Base-by-base conservation (phyloP, 306 rosid genomes). In the Inga oerstediana region DNA sequence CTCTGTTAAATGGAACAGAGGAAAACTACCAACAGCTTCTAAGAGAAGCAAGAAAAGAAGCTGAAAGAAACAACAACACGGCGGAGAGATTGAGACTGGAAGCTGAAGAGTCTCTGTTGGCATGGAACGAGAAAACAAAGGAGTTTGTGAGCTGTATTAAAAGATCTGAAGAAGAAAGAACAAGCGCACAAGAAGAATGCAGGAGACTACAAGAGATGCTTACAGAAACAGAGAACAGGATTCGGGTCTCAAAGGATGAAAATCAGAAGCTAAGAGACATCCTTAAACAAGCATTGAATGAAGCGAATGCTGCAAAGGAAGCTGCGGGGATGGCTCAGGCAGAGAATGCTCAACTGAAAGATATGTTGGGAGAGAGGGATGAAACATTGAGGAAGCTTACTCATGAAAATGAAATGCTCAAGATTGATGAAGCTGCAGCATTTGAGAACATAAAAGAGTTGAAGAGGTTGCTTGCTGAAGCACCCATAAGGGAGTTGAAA, bases 241-340 rank as follows among this genome's bases (percentile, higher is more conserved):
- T 11, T 8, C 73, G 48, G 72, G 78, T 70, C 17, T 88, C 99
- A 0, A 95, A 90, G 84, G 98, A 89, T 68, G 99, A 95, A 61
- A 93, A 87, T 64, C 89, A 86, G 8, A 93, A 92, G 84, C 7
- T 96, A 48, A 88, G 99, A 0, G 99, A 96, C 78, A 93, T 96
- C 78, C 91, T 96, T 4, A 96, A 96, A 77, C 99, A 96, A 51
- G 99, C 98, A 0, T 71, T 96, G 77, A 96, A 85, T 65, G 99
- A 96, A 87, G 83, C 99, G 35, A 93, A 89, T 72, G 90, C 83
- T 12, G 98, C 99, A 3, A 93, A 90, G 85, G 98, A 90, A 84
- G 97, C 94, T 1, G 86, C 97, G 0, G 94, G 78, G 32, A 93
- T 96, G 49, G 98, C 99, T 19, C 88, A 65, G 74, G 90, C 82